These are phyloP conservation scores for Achaetomium macrosporum DNA, from an alignment of 2,329 filamentous ascomycete species.

Conservation along the genomic window DNA sequence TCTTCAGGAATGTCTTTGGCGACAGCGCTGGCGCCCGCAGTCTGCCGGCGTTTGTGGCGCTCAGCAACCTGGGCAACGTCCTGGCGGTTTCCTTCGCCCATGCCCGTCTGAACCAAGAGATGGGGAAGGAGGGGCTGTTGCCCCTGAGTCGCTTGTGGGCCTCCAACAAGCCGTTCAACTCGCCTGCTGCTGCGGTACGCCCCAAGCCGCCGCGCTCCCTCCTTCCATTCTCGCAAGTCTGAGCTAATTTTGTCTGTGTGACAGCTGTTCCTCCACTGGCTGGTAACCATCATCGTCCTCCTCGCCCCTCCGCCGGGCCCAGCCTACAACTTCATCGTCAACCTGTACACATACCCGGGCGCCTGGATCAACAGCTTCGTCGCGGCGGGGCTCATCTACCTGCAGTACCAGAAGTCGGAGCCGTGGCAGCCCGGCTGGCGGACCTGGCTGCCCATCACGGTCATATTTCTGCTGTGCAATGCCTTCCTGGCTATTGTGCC, in stretches of 20 bases:
- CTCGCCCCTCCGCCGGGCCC: constrained; percentile 61
- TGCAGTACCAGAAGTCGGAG: constrained; percentile 45
- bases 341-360: constrained; percentile 49
- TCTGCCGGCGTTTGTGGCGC: constrained; percentile 47
- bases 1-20: constrained; percentile 58
- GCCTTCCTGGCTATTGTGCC: constrained; percentile 48
- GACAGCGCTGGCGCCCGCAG: constrained; percentile 36
- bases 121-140: constrained; percentile 64
- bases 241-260: background rate
- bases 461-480: constrained; percentile 47
- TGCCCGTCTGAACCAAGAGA: constrained; percentile 54
- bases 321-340: constrained; percentile 62
- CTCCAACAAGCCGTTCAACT: constrained; percentile 60
- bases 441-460: constrained; percentile 42
- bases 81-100: constrained; percentile 56
- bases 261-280: constrained; percentile 56
- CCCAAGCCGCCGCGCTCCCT: background rate
- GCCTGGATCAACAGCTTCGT: constrained; percentile 51
- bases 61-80: constrained; percentile 58
- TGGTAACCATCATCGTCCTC: constrained; percentile 60
- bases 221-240: too few relatives aligned
- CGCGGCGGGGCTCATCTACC: constrained; percentile 44
- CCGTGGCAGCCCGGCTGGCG: constrained; percentile 49
- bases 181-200: constrained; percentile 47
- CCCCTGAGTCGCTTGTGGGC: constrained; percentile 62